phyloP scores from a whole-genome alignment of 768 basidiomycete genomes.

The Imleria badia region DNA sequence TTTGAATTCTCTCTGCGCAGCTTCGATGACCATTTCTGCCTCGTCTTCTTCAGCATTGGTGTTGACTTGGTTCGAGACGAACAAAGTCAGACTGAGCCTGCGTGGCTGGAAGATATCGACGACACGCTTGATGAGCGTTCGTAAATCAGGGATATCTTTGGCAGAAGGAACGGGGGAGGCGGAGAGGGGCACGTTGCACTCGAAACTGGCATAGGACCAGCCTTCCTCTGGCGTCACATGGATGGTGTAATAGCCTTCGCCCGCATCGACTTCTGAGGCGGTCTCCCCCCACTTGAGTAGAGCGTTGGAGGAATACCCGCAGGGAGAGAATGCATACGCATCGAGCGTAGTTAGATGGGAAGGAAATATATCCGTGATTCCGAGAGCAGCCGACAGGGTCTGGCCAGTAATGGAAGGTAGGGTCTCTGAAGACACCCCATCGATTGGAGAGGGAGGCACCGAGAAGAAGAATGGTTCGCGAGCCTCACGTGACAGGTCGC shows the following conservation, averaged over 20 bases:
- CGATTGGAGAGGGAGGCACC: conserved; percentile 43
- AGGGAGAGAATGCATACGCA: conserved; percentile 91
- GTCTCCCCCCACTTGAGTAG: conserved; percentile 61
- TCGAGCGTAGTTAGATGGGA: conserved; percentile 78
- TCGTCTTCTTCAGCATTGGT: conserved; percentile 41
- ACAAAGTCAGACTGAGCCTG: conserved; percentile 82
- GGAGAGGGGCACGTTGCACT: conserved; percentile 88
- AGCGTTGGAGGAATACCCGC: conserved; percentile 95
- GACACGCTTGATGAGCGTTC: conserved; percentile 82
- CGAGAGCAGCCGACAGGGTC: conserved; percentile 64
- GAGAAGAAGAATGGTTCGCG: conserved; percentile 73
- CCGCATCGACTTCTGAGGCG: conserved; percentile 28
- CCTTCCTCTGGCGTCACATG: conserved; percentile 98
- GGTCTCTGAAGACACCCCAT: conserved; percentile 46
- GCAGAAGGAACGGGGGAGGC: conserved; percentile 29
- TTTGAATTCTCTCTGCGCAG: conserved; percentile 72
- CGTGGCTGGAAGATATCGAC: conserved; percentile 92
- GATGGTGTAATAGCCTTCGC: conserved; percentile 96
- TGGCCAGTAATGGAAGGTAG: conserved; percentile 28
- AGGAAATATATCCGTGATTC: conserved; percentile 83
- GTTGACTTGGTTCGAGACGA: conserved; percentile 72
- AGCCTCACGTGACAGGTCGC: conserved; percentile 74
- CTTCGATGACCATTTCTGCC: conserved; percentile 60
- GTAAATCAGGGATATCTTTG: conserved; percentile 65
- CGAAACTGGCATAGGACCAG: conserved; percentile 98